Percentiles rank a stretch among this genome's conserved stretches.
Conservation (phyloP, 2,329 filamentous ascomycete genomes). For the Didymosphaeria variabile region DNA sequence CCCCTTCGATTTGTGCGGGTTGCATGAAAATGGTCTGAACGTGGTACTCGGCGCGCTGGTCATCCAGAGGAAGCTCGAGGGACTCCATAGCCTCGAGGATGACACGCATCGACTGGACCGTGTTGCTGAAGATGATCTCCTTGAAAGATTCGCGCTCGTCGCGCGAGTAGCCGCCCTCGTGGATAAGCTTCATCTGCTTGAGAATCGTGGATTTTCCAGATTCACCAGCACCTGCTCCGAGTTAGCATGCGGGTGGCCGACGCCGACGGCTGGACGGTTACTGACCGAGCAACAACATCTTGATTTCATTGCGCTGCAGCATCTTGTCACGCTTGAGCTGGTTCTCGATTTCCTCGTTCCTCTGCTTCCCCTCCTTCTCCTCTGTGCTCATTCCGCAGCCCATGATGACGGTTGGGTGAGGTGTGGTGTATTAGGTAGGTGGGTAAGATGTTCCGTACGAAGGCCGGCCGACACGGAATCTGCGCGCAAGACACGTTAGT, state of each 20-base stretch:
- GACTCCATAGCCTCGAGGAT: constrained; percentile 76
- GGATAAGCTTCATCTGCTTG: constrained; percentile 99
- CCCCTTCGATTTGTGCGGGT: constrained; percentile 93
- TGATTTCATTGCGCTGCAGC: constrained; percentile 99
- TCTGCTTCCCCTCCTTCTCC: constrained; percentile 99
- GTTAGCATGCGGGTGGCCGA: constrained; percentile 38
- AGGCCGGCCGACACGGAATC: constrained; percentile 48
- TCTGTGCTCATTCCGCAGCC: constrained; percentile 99
- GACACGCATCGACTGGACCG: constrained; percentile 74
- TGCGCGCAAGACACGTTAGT: constrained; percentile 24
- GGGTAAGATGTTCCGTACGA: constrained; percentile 39
- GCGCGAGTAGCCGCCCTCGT: constrained; percentile 97
- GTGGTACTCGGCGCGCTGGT: constrained; percentile 93
- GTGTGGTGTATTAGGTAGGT: constrained; percentile 39
- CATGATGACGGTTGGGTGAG: constrained; percentile 71
- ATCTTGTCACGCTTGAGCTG: constrained; percentile 98
- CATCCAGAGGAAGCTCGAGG: constrained; percentile 81
- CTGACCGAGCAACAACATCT: constrained; percentile 98
- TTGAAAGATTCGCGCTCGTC: constrained; percentile 79
- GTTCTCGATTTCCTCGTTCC: constrained; percentile 99
- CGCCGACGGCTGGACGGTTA: constrained; percentile 33
- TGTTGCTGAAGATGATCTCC: constrained; percentile 77
- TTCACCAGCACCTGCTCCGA: constrained; percentile 85
- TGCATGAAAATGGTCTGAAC: constrained; percentile 99
- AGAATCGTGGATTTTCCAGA: constrained; percentile 94